Base-by-base conservation (phyloP, 2,329 filamentous ascomycete genomes). In the Magnaporthiopsis incrustans region DNA sequence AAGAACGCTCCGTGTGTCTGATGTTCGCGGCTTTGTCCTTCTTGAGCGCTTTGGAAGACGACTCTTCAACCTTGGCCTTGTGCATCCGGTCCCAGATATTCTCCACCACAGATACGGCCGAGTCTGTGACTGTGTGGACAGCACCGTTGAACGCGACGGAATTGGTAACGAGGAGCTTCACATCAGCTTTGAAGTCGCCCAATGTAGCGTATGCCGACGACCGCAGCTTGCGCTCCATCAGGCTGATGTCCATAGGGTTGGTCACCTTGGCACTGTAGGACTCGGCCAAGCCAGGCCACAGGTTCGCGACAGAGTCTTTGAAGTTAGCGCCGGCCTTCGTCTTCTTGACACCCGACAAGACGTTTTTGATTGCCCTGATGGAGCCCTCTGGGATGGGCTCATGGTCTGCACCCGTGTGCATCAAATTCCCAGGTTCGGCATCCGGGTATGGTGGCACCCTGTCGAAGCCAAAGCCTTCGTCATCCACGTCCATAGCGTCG, bases 141-240 rank as follows among this genome's bases (percentile, higher is more conserved):
- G 84, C 78, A 18, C 94, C 93, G 73, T 99, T 99, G 83, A 97
- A 99, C 0, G 80, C 78, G 53, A 89, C 73, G 0, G 90, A 87
- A 73, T 99, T 99, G 65, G 87, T 79, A 67, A 94, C 85, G 73
- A 99, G 89, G 63, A 92, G 81, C 38, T 87, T 79, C 62, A 97
- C 82, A 70, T 97, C 92, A 59, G 81, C 79, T 69, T 88, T 86
- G 72, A 97, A 89, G 5, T 86, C 86, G 62, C 88, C 85, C n/a
- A 92, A 82, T 7, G 84, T 86, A 11, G 76, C 71, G 73, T 97
- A 98, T 60, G 68, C 77, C 63, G 85, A 82, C 35, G 85, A 82
- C 71, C 91, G 91, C 50, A 98, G 76, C 68, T 90, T 93, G 63
- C 83, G 81, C 72, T 98, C 94, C 71, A 99, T 90, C 12, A 89